Base-by-base conservation (phyloP, 148 eudicot genomes). In the Cornus suecica region DNA sequence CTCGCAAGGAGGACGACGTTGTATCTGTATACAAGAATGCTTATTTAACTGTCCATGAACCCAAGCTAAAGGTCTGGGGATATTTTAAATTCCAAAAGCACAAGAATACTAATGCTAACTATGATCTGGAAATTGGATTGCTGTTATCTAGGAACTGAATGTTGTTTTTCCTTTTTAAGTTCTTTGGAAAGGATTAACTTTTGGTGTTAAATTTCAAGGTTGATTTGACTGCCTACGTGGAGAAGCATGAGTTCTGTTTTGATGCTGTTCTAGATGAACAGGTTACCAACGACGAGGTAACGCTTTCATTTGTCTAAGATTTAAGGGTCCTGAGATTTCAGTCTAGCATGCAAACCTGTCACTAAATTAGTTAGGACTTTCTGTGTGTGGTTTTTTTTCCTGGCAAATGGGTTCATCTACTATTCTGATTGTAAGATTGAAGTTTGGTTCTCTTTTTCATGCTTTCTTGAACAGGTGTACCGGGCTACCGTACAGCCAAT, bases 171-270 rank as follows among this genome's bases (percentile, higher is more conserved):
- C 58, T 10, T 67, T 2, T 30, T 60, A 26, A 60, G n/a, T 37
- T 68, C 61, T 48, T 7, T 25, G 24, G 74, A 22, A 79, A 23
- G 66, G 80, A 69, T 79, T 77, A 51, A 82, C 45, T 65, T 72
- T 65, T 65, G 76, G 15, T 67, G 74, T 32, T 73, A 68, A 51
- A 73, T 25, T 72, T 74, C 45, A 80, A 95, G 99, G 99, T 95
- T 76, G 97, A 95, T 87, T 82, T 95, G 84, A 95, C 99, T 80
- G 97, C 99, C 30, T 95, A 92, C 74, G 97, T 95, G 68, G 99
- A 95, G 88, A 95, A 92, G 81, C 99, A 95, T 27, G 97, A 95
- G 79, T 95, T 95, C 78, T 95, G 97, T 79, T 95, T 95, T 82
- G 99, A 95, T 86, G 97, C 97, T 69, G 96, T 95, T 84, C 87